Base-by-base conservation (phyloP, 1,284 basidiomycete species). In the Exobasidium rhododendri region DNA sequence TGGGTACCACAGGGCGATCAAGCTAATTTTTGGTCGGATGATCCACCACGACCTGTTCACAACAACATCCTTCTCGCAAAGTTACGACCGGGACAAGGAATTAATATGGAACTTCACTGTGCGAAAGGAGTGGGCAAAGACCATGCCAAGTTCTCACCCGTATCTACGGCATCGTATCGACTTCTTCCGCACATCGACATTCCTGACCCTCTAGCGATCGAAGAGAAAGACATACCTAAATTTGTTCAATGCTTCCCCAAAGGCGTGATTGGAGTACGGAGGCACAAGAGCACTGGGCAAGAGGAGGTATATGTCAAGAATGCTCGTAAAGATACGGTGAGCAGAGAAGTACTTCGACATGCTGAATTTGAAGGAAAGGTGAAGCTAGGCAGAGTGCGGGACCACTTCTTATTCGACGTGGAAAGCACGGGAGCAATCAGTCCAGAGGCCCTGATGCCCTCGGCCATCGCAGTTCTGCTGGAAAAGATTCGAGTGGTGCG, bases 81-180 rank as follows among this genome's bases (percentile, higher is more conserved):
- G 81, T 82, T 98, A 52, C 83, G 93, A 47, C 94, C 94, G 0
- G 94, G 94, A 3, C 90, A 94, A 79, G 84, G 85, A 53, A 83
- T 97, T 46, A 84, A 89, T 35, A 85, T 94, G 81, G 91, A 97
- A 78, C 78, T 96, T 63, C 94, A 98, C 79, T 94, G 92, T 52
- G 84, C 94, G 63, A 97, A 97, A 79, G 91, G 93, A 5, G 86
- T 92, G n/a, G 94, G 92, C 22, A 92, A 91, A 73, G 92, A 94
- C 72, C 96, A 99, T 77, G 93, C 96, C 46, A 99, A 99, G 79
- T 98, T 91, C 81, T 92, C 87, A 61, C 92, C 96, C n/a, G 96
- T 98, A 56, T 70, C 79, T 54, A 75, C 60, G 2, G 71, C 94
- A 0, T 91, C 93, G 1, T 99, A 98, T 80, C 89, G 94, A 52